phyloP scores from a whole-genome alignment of 768 basidiomycete genomes.

The Plicaturopsis crispa region DNA sequence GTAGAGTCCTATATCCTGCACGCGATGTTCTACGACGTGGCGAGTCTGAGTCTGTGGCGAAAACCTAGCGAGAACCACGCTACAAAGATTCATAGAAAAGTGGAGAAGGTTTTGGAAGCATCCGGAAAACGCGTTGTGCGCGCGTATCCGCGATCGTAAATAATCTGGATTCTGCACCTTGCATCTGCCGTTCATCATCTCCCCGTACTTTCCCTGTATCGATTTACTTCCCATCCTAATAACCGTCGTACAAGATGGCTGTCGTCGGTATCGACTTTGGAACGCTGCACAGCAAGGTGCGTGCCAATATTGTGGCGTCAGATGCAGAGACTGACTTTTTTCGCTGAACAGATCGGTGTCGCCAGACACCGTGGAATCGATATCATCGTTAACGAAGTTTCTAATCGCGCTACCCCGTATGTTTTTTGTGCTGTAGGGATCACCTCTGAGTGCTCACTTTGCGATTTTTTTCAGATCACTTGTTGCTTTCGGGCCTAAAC shows the following conservation, averaged over 20 bases:
- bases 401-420: conserved; percentile 93
- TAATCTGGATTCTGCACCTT: no score
- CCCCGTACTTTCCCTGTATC: background rate
- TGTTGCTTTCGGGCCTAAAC: conserved; percentile 88
- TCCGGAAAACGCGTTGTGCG: no score
- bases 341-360: conserved; percentile 71
- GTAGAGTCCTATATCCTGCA: no score
- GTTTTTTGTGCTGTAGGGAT: conserved; percentile 21
- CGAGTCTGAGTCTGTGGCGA: no score
- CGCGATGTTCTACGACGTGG: no score
- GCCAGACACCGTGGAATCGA: conserved; percentile 95
- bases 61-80: no score
- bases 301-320: conserved; percentile 10
- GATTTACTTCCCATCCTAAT: background rate
- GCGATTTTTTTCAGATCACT: conserved; percentile 66
- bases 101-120: no score
- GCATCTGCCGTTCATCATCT: no score
- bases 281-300: conserved; percentile 80
- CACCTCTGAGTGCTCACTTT: background rate
- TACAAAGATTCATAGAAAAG: no score
- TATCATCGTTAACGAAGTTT: conserved; percentile 97
- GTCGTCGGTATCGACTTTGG: conserved; percentile 96
- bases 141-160: no score
- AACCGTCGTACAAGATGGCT: conserved; percentile 48
- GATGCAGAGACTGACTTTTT: conserved; percentile 8